Evolutionary conservation across 306 rosid species (phyloP).

Genomic region (Carpinus viminea): DNA sequence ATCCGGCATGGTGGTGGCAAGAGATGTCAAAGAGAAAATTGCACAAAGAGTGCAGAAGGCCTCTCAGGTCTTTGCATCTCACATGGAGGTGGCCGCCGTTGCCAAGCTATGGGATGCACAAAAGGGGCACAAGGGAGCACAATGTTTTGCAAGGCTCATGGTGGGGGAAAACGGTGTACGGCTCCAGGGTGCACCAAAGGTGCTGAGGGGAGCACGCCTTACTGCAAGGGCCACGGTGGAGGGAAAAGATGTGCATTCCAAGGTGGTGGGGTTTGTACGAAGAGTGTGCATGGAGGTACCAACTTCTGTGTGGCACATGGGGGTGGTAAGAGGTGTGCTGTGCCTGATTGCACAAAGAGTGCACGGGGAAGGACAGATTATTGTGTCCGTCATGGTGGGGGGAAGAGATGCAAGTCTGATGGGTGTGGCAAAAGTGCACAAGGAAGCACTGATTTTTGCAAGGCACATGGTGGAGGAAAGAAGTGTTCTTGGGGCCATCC

Average conservation of each 20-base stretch:
- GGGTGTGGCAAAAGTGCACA: constrained; percentile 97
- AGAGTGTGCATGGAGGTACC: constrained; percentile 96
- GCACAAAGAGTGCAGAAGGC: constrained; percentile 95
- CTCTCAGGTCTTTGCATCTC: constrained; percentile 95
- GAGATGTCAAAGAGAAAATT: constrained; percentile 87
- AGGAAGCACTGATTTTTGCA: constrained; percentile 94
- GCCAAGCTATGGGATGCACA: constrained; percentile 80
- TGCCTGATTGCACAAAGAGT: constrained; percentile 85
- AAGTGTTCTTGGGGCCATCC: constrained; percentile 94
- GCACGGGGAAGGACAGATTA: constrained; percentile 95
- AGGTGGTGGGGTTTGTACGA: constrained; percentile 78
- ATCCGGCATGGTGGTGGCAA: constrained; percentile 97
- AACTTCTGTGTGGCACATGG: constrained; percentile 96
- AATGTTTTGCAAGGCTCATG: constrained; percentile 95
- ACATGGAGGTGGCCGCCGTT: constrained; percentile 93
- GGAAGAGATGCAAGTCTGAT: constrained; percentile 82
- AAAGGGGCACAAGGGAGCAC: constrained; percentile 98
- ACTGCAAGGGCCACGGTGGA: constrained; percentile 94
- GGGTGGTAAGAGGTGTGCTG: constrained; percentile 93
- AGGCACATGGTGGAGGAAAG: constrained; percentile 99
- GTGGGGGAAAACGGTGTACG: constrained; percentile 91
- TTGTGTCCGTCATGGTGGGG: constrained; percentile 97
- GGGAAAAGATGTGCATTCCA: constrained; percentile 88
- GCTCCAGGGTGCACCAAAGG: constrained; percentile 91
- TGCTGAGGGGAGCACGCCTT: constrained; percentile 94